Percentiles rank a stretch among this genome's conserved stretches.
phyloP scores from a whole-genome alignment of 225 moss, liverwort and hornwort species.

The Marchantia polymorpha region DNA sequence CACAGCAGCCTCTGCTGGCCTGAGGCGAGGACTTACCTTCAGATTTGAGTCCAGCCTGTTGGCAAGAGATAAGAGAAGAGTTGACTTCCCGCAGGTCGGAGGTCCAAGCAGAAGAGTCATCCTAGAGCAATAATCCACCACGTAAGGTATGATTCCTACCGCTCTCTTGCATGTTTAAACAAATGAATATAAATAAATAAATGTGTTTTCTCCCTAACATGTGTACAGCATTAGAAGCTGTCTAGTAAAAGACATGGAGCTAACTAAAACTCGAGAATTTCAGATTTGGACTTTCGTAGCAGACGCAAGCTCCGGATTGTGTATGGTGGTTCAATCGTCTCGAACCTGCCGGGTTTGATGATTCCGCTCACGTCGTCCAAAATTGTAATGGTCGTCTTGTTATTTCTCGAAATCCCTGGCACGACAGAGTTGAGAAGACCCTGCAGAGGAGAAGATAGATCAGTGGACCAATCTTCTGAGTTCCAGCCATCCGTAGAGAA shows the following conservation, averaged over 20 bases:
- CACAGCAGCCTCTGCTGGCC: neutral
- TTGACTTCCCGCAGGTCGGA: slow-evolving; percentile 58
- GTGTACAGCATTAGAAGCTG: no score
- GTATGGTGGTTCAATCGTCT: no score
- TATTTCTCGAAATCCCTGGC: slow-evolving; percentile 30
- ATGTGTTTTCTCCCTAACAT: neutral
- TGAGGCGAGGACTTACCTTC: slow-evolving; percentile 18
- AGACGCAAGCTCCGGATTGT: no score
- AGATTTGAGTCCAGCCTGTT: slow-evolving; percentile 35
- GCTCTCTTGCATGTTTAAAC: no score
- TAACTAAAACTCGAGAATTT: no score
- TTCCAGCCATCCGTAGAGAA: neutral
- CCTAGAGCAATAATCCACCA: slow-evolving; percentile 14
- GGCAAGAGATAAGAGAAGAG: slow-evolving; percentile 54
- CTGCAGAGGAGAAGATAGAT: neutral
- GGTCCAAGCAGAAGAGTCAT: slow-evolving; percentile 61
- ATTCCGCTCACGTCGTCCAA: slow-evolving; percentile 55
- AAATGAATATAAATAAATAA: no score
- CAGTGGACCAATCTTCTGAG: neutral
- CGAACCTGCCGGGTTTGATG: slow-evolving; percentile 54
- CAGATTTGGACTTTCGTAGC: no score
- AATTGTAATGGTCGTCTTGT: slow-evolving; percentile 49
- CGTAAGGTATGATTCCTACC: no score
- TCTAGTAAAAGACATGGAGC: no score
- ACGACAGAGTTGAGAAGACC: neutral